Conservation (phyloP, 768 basidiomycete genomes). For the Podaxis sp. region DNA sequence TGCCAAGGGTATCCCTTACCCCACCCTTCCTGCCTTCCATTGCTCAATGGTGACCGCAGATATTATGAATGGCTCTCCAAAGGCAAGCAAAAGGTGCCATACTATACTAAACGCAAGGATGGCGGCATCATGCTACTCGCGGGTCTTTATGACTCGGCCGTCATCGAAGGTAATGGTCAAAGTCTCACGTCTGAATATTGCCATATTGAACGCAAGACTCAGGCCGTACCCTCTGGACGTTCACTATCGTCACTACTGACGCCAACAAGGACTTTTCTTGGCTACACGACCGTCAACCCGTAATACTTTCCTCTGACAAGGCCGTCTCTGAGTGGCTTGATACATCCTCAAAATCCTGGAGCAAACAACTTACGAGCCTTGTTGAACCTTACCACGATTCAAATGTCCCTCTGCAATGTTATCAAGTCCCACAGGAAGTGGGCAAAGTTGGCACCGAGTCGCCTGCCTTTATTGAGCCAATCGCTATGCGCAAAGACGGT, state of each 20-base stretch:
- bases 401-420: constrained; percentile 63
- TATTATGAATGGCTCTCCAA: constrained; percentile 96
- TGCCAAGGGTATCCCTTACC: constrained; percentile 41
- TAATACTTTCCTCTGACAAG: constrained; percentile 63
- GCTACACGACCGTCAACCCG: constrained; percentile 91
- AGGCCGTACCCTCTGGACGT: constrained; percentile 72
- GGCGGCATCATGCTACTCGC: constrained; percentile 78
- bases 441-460: constrained; percentile 89
- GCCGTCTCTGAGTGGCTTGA: constrained; percentile 80
- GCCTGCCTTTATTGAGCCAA: constrained; percentile 75
- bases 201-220: not conserved
- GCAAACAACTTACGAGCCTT: constrained; percentile 51
- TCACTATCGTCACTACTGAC: constrained; percentile 85
- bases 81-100: constrained; percentile 74
- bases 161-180: constrained; percentile 53
- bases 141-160: constrained; percentile 76
- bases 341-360: constrained; percentile 67
- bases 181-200: not conserved
- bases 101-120: constrained; percentile 74
- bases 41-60: constrained; percentile 34
- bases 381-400: constrained; percentile 58
- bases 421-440: constrained; percentile 85
- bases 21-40: not conserved
- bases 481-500: constrained; percentile 78
- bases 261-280: constrained; percentile 70